Percentiles rank a stretch among this genome's conserved stretches.
These are phyloP conservation scores for Trypanosoma platydactyli DNA, from an alignment of 208 protist species.

Conservation along the genomic window DNA sequence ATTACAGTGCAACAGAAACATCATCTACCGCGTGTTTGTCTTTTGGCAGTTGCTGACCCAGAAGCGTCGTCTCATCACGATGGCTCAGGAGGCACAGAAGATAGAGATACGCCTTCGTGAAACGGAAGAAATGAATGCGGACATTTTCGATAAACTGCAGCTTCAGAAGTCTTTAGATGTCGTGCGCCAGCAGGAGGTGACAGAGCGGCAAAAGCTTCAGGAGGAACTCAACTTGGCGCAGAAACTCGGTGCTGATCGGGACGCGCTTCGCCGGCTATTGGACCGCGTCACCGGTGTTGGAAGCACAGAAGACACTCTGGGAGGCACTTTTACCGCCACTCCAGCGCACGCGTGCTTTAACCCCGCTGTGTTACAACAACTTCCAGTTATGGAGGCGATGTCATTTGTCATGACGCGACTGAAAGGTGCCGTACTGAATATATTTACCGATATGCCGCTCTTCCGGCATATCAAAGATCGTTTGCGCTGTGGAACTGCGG, in stretches of 20 bases:
- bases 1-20: constrained; percentile 36
- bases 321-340: neutral
- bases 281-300: neutral
- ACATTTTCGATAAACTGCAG: constrained; percentile 86
- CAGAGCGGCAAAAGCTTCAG: constrained; percentile 39
- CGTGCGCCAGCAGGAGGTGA: constrained; percentile 44
- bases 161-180: constrained; percentile 75
- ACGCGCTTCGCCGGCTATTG: constrained; percentile 7
- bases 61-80: constrained; percentile 25
- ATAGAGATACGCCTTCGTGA: constrained; percentile 46
- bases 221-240: constrained; percentile 26
- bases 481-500: constrained; percentile 48
- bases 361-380: constrained; percentile 63
- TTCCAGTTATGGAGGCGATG: constrained; percentile 61
- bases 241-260: constrained; percentile 11
- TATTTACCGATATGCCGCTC: constrained; percentile 83
- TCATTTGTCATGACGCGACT: constrained; percentile 81
- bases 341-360: constrained; percentile 38
- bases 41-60: constrained; percentile 51
- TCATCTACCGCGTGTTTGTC: constrained; percentile 40
- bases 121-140: constrained; percentile 57
- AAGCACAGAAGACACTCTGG: constrained; percentile 10
- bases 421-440: constrained; percentile 85
- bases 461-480: constrained; percentile 81
- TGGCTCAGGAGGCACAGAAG: constrained; percentile 33